These are phyloP conservation scores for Salvia sclarea DNA, from an alignment of 305 asterid genomes.

Conservation along the genomic window DNA sequence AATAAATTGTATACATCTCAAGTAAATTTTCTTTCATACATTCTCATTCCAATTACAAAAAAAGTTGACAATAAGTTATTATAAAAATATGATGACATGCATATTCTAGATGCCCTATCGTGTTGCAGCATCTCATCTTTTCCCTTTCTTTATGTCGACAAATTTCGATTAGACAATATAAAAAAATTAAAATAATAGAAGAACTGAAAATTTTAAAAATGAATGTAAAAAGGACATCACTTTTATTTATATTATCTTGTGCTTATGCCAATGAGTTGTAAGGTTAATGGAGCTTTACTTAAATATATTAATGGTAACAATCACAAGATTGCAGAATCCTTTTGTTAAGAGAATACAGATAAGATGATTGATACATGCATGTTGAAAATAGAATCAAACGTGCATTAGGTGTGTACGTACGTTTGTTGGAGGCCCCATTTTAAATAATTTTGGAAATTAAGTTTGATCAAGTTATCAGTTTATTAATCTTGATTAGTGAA, in stretches of 20 bases:
- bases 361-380: neutral
- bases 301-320: conserved; percentile 22
- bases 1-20: too few relatives aligned
- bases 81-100: neutral
- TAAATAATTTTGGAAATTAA: neutral
- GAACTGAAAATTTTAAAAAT: neutral
- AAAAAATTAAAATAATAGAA: neutral
- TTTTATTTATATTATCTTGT: conserved; percentile 25
- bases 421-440: conserved; percentile 11
- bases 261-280: conserved; percentile 31
- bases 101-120: conserved; percentile 28
- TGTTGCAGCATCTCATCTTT: conserved; percentile 24
- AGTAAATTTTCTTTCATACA: too few relatives aligned
- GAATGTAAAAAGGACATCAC: neutral
- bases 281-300: conserved; percentile 21
- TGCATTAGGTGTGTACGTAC: neutral
- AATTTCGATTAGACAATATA: neutral
- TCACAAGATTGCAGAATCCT: conserved; percentile 31
- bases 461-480: too few relatives aligned
- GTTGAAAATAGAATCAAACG: neutral
- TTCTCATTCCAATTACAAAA: neutral
- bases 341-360: neutral
- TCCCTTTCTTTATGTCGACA: neutral
- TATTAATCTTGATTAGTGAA: too few relatives aligned
- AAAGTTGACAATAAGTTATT: neutral